Percentiles rank a stretch among this genome's conserved stretches.
These are phyloP conservation scores for Reutealis trisperma DNA, from an alignment of 345 rosid genomes.

Conservation along the genomic window DNA sequence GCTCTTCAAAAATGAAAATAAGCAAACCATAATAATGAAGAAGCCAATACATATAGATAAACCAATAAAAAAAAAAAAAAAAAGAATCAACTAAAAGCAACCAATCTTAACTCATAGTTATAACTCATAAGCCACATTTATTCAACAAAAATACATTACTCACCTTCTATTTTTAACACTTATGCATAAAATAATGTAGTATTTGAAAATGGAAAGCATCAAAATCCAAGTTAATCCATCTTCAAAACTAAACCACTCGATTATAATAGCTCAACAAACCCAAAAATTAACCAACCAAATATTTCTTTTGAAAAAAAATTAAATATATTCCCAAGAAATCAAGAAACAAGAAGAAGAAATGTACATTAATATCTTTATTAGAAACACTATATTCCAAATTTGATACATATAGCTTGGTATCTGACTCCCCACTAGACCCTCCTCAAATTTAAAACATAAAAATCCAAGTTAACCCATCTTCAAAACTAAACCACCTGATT, in stretches of 20 bases:
- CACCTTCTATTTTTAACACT: neutral
- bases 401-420: slow-evolving; percentile 21
- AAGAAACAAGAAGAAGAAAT: too few relatives aligned
- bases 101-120: neutral
- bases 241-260: too few relatives aligned
- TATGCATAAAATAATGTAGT: neutral
- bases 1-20: neutral
- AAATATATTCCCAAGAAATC: too few relatives aligned
- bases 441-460: neutral
- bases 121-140: neutral
- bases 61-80: neutral
- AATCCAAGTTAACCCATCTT: too few relatives aligned
- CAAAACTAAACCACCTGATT: too few relatives aligned
- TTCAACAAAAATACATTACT: neutral
- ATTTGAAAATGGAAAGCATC: neutral
- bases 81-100: neutral
- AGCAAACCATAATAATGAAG: neutral
- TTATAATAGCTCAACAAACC: neutral
- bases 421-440: neutral
- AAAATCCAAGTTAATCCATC: too few relatives aligned
- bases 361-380: slow-evolving; percentile 26
- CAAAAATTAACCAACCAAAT: neutral
- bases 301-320: neutral
- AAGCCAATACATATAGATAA: neutral
- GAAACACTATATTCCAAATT: slow-evolving; percentile 26